Percentiles rank a stretch among this genome's conserved stretches.
phyloP scores from a whole-genome alignment of 129 eudicot genomes.

The Chrysanthemum makinoi region DNA sequence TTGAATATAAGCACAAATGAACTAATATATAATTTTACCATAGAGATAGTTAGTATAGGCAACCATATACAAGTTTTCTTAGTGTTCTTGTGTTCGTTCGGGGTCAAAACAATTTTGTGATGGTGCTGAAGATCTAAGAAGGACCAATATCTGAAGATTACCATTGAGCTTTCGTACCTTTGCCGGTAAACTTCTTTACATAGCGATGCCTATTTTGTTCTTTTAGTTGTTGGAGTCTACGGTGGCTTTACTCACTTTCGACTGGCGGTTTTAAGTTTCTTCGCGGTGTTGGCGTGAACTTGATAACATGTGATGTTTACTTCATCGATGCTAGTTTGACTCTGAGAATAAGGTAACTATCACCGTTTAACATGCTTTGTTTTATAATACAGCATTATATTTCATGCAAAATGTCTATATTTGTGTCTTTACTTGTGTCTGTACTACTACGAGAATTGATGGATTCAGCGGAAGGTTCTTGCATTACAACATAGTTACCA shows the following conservation, averaged over 20 bases:
- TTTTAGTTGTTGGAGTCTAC: too few species aligned
- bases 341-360: constrained; percentile 18
- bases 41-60: not conserved
- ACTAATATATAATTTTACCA: not conserved
- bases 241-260: constrained; percentile 32
- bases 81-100: not conserved
- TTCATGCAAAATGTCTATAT: not conserved
- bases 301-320: constrained; percentile 23
- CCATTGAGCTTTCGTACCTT: constrained; percentile 35
- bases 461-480: constrained; percentile 29
- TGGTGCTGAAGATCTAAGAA: constrained; percentile 22
- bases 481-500: constrained; percentile 18
- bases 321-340: constrained; percentile 29
- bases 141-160: constrained; percentile 29
- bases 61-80: not conserved
- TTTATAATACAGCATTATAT: not conserved
- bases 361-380: not conserved
- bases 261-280: constrained; percentile 29
- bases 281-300: constrained; percentile 29
- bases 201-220: constrained; percentile 1
- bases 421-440: not conserved
- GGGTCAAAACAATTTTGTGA: constrained; percentile 36
- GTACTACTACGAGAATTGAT: too few species aligned
- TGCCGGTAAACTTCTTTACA: constrained; percentile 24
- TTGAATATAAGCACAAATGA: too few species aligned